These are phyloP conservation scores for Penicillium sp. DNA, from an alignment of 2,329 filamentous ascomycete genomes.

Conservation along the genomic window DNA sequence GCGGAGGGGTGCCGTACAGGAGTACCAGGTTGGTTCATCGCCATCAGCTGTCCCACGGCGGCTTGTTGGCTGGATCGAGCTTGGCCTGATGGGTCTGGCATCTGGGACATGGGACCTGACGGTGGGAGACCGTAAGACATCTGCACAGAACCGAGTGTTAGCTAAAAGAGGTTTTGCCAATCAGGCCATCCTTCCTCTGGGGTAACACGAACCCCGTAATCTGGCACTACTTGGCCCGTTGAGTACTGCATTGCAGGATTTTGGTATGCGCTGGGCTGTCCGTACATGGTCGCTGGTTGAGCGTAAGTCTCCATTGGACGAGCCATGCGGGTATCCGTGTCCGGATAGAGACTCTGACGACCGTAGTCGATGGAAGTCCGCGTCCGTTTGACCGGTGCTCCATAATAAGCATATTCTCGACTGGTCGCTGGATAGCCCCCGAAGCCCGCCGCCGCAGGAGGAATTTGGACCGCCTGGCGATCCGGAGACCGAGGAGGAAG, in stretches of 20 bases:
- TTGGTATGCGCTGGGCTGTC: constrained; percentile 35
- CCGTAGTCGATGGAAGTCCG: constrained; percentile 43
- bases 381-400: constrained; percentile 38
- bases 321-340: constrained; percentile 37
- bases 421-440: constrained; percentile 33
- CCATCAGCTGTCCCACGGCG: constrained; percentile 37
- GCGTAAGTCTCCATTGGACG: constrained; percentile 40
- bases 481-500: constrained; percentile 41
- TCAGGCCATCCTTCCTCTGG: neutral
- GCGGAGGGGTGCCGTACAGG: constrained; percentile 37
- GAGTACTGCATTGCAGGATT: constrained; percentile 38
- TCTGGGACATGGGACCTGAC: constrained; percentile 35
- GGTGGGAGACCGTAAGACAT: constrained; percentile 38
- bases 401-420: constrained; percentile 39
- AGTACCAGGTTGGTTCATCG: constrained; percentile 40
- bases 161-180: neutral
- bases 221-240: constrained; percentile 37
- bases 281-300: constrained; percentile 35
- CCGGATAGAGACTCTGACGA: constrained; percentile 34
- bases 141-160: constrained; percentile 15
- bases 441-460: constrained; percentile 29
- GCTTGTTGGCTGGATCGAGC: constrained; percentile 37
- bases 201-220: constrained; percentile 36
- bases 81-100: constrained; percentile 36
- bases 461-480: constrained; percentile 37